A percentile compares a stretch with the other conserved stretches of the same genome.
Evolutionary conservation across 140 eudicot species (phyloP).

Genomic region (Stevia rebaudiana): DNA sequence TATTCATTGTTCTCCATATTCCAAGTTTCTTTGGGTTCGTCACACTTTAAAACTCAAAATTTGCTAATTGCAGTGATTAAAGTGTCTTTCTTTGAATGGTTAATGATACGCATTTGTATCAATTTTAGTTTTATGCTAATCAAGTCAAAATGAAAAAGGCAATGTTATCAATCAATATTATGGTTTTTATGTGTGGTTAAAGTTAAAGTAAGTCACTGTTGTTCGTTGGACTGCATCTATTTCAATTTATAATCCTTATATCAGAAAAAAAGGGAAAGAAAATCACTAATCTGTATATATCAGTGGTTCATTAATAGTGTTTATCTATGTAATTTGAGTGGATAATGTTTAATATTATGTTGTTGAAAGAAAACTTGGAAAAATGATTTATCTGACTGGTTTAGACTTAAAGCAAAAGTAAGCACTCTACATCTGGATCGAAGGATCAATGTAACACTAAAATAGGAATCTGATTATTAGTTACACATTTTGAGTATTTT

Average conservation of each 20-base stretch:
- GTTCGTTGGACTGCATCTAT: not conserved
- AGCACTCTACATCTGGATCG: not conserved
- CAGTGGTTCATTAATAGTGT: not conserved
- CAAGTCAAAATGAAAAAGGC: not conserved
- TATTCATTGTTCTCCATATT: not conserved
- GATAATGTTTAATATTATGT: not conserved
- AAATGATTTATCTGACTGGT: not conserved
- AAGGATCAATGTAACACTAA: not conserved
- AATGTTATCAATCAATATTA: not conserved
- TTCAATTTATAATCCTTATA: not conserved
- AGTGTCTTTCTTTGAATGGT: not conserved
- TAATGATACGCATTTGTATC: not conserved
- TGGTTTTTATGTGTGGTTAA: constrained; percentile 1
- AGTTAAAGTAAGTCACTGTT: constrained; percentile 5
- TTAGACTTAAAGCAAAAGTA: constrained; percentile 2
- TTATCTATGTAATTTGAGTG: constrained; percentile 1
- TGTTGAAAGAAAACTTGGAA: constrained; percentile 1
- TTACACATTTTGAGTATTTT: not conserved
- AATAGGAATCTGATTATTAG: not conserved
- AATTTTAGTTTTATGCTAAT: not conserved
- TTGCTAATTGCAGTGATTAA: not conserved
- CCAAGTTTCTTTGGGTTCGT: not conserved
- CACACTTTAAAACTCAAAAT: not conserved
- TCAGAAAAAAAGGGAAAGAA: constrained; percentile 3
- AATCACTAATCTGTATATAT: not conserved